phyloP scores from a whole-genome alignment of 1,284 basidiomycete species.

The Trichosporon sp. region DNA sequence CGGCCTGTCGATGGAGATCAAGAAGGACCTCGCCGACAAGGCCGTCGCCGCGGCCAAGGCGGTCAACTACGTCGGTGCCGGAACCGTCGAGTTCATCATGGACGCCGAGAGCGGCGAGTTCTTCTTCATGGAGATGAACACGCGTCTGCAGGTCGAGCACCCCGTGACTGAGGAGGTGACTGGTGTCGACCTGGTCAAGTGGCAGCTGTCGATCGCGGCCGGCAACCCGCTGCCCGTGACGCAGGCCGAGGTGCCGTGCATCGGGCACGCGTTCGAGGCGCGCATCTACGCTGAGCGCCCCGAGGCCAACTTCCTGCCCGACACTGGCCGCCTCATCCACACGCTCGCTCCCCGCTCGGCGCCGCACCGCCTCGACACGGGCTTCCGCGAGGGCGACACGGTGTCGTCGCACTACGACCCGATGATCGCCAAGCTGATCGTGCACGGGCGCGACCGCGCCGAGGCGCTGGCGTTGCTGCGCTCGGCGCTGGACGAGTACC shows the following conservation, averaged over 20 bases:
- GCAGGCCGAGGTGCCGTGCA: conserved; percentile 72
- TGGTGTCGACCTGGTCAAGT: conserved; percentile 85
- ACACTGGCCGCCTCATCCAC: conserved; percentile 76
- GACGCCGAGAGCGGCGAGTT: conserved; percentile 79
- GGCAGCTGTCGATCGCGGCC: conserved; percentile 88
- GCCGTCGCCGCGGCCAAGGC: conserved; percentile 87
- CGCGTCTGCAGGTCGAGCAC: conserved; percentile 87
- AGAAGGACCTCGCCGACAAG: conserved; percentile 75
- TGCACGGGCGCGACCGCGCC: conserved; percentile 77
- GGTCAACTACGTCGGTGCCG: conserved; percentile 83
- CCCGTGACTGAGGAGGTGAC: conserved; percentile 95
- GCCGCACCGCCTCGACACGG: conserved; percentile 83
- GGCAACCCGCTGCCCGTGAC: conserved; percentile 76
- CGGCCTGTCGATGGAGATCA: conserved; percentile 67
- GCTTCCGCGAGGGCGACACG: conserved; percentile 76
- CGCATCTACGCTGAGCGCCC: conserved; percentile 97
- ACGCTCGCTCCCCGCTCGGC: conserved; percentile 56
- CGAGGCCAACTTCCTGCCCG: conserved; percentile 83
- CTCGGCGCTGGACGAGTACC: conserved; percentile 77
- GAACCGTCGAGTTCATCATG: conserved; percentile 90
- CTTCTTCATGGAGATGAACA: conserved; percentile 97
- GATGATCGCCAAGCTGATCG: conserved; percentile 69
- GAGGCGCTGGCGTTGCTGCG: conserved; percentile 76
- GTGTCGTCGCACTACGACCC: conserved; percentile 93
- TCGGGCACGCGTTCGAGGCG: conserved; percentile 90